Conservation (phyloP, 805 yeast genomes). For the Yamadazyma kitorensis region DNA sequence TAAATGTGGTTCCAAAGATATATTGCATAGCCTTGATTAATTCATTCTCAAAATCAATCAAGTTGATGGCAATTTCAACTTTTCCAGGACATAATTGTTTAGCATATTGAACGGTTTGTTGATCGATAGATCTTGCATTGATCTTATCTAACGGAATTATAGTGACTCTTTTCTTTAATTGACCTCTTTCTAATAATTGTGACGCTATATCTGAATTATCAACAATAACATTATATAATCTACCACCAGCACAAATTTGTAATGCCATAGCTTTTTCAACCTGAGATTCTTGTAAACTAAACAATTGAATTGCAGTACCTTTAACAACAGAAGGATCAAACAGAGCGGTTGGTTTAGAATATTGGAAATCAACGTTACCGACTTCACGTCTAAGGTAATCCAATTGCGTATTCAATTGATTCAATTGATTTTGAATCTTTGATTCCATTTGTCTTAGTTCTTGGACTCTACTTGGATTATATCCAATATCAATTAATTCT, state of each 20-base stretch:
- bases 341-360: constrained; percentile 58
- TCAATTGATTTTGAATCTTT: constrained; percentile 41
- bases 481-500: constrained; percentile 52
- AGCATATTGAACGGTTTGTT: constrained; percentile 58
- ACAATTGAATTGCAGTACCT: constrained; percentile 88
- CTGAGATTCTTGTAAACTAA: constrained; percentile 56
- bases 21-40: constrained; percentile 82
- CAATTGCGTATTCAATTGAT: constrained; percentile 43
- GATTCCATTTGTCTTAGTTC: constrained; percentile 47
- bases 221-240: constrained; percentile 85
- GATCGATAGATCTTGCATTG: constrained; percentile 53
- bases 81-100: constrained; percentile 75
- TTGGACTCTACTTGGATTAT: constrained; percentile 44
- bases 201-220: constrained; percentile 86
- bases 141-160: constrained; percentile 91
- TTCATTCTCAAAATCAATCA: constrained; percentile 70
- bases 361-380: constrained; percentile 74
- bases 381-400: constrained; percentile 60
- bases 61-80: constrained; percentile 85
- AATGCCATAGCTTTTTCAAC: constrained; percentile 72
- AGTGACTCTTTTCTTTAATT: constrained; percentile 77
- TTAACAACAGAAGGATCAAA: constrained; percentile 65
- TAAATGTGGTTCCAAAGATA: constrained; percentile 85
- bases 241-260: constrained; percentile 92
- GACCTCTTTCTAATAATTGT: constrained; percentile 73